These are phyloP conservation scores for Yamadazyma membranifaciens DNA, from an alignment of 1,139 yeast species.

Conservation along the genomic window DNA sequence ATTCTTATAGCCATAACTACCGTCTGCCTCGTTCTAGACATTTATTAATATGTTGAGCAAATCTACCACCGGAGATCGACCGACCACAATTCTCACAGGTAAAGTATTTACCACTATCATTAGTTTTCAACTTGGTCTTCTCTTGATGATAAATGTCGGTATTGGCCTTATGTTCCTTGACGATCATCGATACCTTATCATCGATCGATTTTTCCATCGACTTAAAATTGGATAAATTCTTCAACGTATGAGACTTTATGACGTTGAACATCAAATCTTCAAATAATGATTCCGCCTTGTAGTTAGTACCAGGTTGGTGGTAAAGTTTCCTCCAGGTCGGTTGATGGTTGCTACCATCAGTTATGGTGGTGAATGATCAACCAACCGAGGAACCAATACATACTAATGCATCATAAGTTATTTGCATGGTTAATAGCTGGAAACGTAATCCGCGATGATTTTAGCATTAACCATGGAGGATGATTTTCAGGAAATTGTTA, in stretches of 20 bases:
- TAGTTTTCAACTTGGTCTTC: conserved; percentile 35
- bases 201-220: conserved; percentile 21
- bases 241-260: conserved; percentile 34
- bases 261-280: conserved; percentile 36
- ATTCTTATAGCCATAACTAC: background rate
- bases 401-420: conserved; percentile 9
- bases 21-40: conserved; percentile 55
- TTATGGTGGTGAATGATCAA: no score
- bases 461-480: conserved; percentile 8
- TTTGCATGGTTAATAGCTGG: conserved; percentile 2
- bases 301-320: background rate
- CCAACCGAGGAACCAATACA: conserved; percentile 3
- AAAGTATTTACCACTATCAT: conserved; percentile 55
- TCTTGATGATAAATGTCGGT: conserved; percentile 45
- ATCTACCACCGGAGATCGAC: conserved; percentile 85
- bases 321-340: background rate
- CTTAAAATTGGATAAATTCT: conserved; percentile 25
- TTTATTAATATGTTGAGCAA: conserved; percentile 89
- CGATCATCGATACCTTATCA: conserved; percentile 6
- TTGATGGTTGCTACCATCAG: background rate
- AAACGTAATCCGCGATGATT: conserved; percentile 2
- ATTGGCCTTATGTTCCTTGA: conserved; percentile 13
- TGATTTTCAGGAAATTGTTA: conserved; percentile 10
- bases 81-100: conserved; percentile 80
- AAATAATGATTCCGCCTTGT: conserved; percentile 29